Conservation (phyloP, 2,329 filamentous ascomycete species). For the Pseudocercospora ulei region DNA sequence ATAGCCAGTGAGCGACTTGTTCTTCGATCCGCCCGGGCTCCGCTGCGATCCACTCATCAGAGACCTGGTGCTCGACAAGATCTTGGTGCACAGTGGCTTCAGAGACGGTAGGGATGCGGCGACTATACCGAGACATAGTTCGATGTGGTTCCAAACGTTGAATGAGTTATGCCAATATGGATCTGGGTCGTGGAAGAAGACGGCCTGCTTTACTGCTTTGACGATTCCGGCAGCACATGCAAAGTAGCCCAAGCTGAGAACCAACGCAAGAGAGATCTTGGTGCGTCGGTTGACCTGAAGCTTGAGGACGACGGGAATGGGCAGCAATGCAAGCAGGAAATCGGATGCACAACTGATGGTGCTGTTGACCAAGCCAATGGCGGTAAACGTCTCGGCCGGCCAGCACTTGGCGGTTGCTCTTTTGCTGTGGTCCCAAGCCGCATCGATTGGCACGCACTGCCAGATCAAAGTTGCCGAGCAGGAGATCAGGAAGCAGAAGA, state of each 20-base stretch:
- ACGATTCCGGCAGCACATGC: conserved; percentile 40
- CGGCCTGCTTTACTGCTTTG: conserved; percentile 37
- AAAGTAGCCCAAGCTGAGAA: conserved; percentile 37
- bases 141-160: conserved; percentile 41
- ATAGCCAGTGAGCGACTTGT: conserved; percentile 7
- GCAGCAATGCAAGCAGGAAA: conserved; percentile 37
- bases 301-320: conserved; percentile 39
- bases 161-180: conserved; percentile 36
- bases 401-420: conserved; percentile 39
- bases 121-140: conserved; percentile 40
- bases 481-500: conserved; percentile 38
- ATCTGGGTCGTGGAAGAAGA: conserved; percentile 34
- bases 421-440: conserved; percentile 39
- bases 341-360: conserved; percentile 38
- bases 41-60: conserved; percentile 9
- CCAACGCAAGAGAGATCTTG: conserved; percentile 34
- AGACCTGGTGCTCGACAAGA: conserved; percentile 17
- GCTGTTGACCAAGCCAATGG: conserved; percentile 43
- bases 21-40: conserved; percentile 7
- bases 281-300: conserved; percentile 40
- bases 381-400: conserved; percentile 36
- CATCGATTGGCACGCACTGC: conserved; percentile 41
- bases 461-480: conserved; percentile 43
- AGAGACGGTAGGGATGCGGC: conserved; percentile 41
- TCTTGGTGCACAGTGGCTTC: conserved; percentile 20